Evolutionary conservation across 352 stramenopile genomes (phyloP), one percentile per base, ranked within the genome.

Genomic region (Pythium folliculosum): DNA sequence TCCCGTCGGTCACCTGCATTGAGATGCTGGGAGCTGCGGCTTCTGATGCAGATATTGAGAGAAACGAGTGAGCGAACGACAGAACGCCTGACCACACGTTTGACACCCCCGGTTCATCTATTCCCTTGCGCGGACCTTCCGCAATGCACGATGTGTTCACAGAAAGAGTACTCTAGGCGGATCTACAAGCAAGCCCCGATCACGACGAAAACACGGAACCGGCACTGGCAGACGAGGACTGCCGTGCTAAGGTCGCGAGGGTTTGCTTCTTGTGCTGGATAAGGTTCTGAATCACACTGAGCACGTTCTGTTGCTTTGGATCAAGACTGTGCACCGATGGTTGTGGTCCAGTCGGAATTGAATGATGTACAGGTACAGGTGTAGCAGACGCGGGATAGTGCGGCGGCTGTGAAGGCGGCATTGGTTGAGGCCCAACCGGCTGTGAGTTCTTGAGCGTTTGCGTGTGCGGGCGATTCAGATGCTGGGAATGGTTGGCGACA

Each of bases 251-350:
- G 0, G 78, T 84, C 55, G 77, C 77, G 35, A 92, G 65, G 0
- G 80, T 89, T 40, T 90, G 80, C 63, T 84, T 80, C 70, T 92
- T 92, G 75, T 90, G 84, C 50, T 90, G 77, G 50, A 92, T 92
- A 61, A 92, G 78, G 59, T 80, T 92, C 52, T 92, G 82, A 71
- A 92, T 89, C 35, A 89, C 81, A 55, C 64, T 86, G 49, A 90
- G 75, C 60, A 90, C 78, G 32, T 86, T 89, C 35, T 73, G 75
- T 63, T 92, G 81, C 63, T 89, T 90, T 48, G 79, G 69, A 48
- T 87, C 80, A 55, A 89, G 57, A 32, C 30, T 54, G 32, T 65
- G 43, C 5, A 35, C 37, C 13, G 56, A 10, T 57, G 60, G 13
- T 60, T 37, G 43, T 40, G 23, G 23, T 50, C 40, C 32, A 2